Conservation (phyloP, 1,139 yeast genomes). For the Lodderomyces orthopsilosis region DNA sequence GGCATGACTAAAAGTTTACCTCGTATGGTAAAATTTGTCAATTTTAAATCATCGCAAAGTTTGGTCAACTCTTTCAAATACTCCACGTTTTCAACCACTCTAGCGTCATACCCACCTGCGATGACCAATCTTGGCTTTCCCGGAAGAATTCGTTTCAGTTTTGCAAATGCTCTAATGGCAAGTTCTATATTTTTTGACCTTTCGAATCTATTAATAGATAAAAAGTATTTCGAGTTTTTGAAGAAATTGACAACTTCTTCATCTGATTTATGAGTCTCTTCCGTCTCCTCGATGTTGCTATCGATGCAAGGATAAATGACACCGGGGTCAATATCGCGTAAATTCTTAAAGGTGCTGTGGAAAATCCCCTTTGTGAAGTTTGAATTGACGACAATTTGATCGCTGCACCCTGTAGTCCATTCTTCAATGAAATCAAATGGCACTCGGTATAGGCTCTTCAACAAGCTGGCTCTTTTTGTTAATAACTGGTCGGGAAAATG, state of each 20-base stretch:
- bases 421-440: conserved; percentile 86
- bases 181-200: conserved; percentile 76
- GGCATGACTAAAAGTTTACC: conserved; percentile 42
- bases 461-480: conserved; percentile 53
- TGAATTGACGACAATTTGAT: conserved; percentile 82
- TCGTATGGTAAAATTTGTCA: conserved; percentile 49
- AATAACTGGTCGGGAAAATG: conserved; percentile 93
- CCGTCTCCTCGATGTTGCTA: conserved; percentile 16
- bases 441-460: conserved; percentile 65
- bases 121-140: conserved; percentile 50
- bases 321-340: conserved; percentile 48
- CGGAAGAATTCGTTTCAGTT: conserved; percentile 23
- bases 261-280: conserved; percentile 20
- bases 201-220: conserved; percentile 88
- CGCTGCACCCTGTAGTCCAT: conserved; percentile 73
- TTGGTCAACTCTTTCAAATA: conserved; percentile 61
- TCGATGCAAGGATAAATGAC: conserved; percentile 92
- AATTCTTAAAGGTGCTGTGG: conserved; percentile 55
- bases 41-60: conserved; percentile 43
- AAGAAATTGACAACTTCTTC: conserved; percentile 36
- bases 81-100: conserved; percentile 73
- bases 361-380: conserved; percentile 75
- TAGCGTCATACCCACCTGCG: conserved; percentile 90
- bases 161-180: conserved; percentile 66
- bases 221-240: conserved; percentile 40